Conservation (phyloP, 164 flowering plant genomes). For the Nymphaea thermarum region DNA sequence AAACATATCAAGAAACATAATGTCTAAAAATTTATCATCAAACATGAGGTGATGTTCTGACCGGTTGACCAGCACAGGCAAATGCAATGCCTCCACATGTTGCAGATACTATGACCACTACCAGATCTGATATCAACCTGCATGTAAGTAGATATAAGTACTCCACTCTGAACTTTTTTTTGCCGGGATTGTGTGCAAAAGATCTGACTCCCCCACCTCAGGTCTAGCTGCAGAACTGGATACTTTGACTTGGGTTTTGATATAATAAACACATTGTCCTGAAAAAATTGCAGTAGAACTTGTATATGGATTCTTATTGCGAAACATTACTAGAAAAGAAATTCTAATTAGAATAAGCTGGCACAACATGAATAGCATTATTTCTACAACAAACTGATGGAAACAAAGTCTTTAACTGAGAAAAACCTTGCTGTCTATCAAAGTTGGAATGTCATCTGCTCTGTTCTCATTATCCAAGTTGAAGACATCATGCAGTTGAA, state of each 20-base stretch:
- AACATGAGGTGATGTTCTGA: conserved; percentile 14
- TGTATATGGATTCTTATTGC: background rate
- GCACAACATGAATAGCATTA: background rate
- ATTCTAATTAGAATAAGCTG: background rate
- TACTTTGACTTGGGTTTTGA: conserved; percentile 83
- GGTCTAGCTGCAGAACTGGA: conserved; percentile 82
- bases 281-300: conserved; percentile 6
- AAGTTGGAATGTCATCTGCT: conserved; percentile 80
- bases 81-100: conserved; percentile 97
- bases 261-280: conserved; percentile 95
- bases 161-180: background rate
- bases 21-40: background rate
- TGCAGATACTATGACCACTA: conserved; percentile 91
- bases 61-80: conserved; percentile 99
- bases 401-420: background rate
- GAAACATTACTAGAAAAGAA: background rate
- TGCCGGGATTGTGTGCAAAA: no score
- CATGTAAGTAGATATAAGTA: conserved; percentile 1
- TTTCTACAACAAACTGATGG: no score
- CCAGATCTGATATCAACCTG: conserved; percentile 92
- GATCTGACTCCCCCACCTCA: conserved; percentile 31
- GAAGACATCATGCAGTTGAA: conserved; percentile 37
- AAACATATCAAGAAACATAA: background rate
- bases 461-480: conserved; percentile 75
- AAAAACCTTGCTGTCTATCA: conserved; percentile 74